phyloP scores from a whole-genome alignment of 768 basidiomycete species.

The Trametes villosa region DNA sequence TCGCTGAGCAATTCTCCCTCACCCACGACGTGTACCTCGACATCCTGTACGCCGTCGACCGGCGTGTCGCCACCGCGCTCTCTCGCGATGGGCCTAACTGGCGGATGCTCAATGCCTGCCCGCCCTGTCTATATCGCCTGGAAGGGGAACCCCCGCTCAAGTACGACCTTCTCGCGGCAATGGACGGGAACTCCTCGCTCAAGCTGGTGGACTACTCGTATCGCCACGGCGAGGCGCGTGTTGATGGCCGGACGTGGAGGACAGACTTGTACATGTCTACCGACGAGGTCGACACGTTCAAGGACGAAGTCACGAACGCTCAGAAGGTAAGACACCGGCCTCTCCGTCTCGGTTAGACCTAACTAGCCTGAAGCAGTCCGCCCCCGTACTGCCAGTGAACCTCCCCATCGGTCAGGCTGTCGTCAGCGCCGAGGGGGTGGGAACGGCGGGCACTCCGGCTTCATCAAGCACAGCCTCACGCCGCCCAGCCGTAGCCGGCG shows the following conservation, averaged over 20 bases:
- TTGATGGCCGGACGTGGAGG: not conserved
- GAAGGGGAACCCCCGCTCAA: not conserved
- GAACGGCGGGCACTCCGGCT: too few relatives aligned
- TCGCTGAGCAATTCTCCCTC: constrained; percentile 31
- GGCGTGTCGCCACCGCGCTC: constrained; percentile 18
- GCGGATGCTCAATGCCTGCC: constrained; percentile 32
- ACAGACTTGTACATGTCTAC: constrained; percentile 13
- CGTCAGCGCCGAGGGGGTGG: too few relatives aligned
- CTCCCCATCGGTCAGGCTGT: too few relatives aligned
- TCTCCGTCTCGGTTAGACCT: not conserved
- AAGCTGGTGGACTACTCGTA: constrained; percentile 19
- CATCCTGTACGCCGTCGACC: constrained; percentile 24
- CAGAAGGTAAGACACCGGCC: constrained; percentile 6
- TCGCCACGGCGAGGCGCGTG: not conserved
- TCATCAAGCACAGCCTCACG: too few relatives aligned
- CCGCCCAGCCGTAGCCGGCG: too few relatives aligned
- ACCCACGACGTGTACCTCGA: constrained; percentile 34
- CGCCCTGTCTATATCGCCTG: constrained; percentile 31
- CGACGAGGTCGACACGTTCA: constrained; percentile 25
- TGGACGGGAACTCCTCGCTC: constrained; percentile 30
- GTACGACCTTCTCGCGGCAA: constrained; percentile 20
- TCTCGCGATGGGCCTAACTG: constrained; percentile 25
- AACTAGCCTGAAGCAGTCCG: too few relatives aligned
- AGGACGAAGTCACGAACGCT: constrained; percentile 23
- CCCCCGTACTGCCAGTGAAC: too few relatives aligned